Percentiles rank a stretch among this genome's conserved stretches.
phyloP scores from a whole-genome alignment of 2,329 filamentous ascomycete genomes.

The Hypoxylon sp. region DNA sequence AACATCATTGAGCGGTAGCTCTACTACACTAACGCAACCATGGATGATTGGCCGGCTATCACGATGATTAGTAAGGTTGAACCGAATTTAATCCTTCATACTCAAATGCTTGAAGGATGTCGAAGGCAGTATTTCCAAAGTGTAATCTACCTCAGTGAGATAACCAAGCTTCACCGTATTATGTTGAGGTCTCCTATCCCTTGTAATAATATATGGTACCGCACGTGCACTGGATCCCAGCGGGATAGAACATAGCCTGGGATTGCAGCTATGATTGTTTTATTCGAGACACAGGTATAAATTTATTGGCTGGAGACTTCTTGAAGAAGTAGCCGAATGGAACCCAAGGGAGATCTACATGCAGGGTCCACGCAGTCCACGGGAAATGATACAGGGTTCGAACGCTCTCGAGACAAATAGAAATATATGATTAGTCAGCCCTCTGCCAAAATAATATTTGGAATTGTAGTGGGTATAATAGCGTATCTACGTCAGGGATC shows the following conservation, averaged over 20 bases:
- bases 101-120: neutral
- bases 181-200: neutral
- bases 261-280: neutral
- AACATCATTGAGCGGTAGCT: neutral
- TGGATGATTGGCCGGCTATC: neutral
- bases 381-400: neutral
- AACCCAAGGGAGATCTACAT: slow-evolving; percentile 22
- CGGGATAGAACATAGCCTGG: slow-evolving; percentile 3
- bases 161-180: neutral
- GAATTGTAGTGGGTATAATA: slow-evolving; percentile 1
- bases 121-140: neutral
- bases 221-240: neutral
- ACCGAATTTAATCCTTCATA: neutral
- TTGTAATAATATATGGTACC: slow-evolving; percentile 12
- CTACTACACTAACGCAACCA: neutral
- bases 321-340: slow-evolving; percentile 7
- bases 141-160: neutral
- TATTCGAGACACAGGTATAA: neutral
- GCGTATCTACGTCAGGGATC: neutral
- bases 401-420: neutral
- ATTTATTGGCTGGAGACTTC: slow-evolving; percentile 17
- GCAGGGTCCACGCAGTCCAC: slow-evolving; percentile 14
- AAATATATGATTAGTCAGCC: slow-evolving; percentile 12
- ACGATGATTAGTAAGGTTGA: neutral
- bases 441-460: neutral